phyloP scores from a whole-genome alignment of 345 rosid genomes.

The Lepidium sativum region DNA sequence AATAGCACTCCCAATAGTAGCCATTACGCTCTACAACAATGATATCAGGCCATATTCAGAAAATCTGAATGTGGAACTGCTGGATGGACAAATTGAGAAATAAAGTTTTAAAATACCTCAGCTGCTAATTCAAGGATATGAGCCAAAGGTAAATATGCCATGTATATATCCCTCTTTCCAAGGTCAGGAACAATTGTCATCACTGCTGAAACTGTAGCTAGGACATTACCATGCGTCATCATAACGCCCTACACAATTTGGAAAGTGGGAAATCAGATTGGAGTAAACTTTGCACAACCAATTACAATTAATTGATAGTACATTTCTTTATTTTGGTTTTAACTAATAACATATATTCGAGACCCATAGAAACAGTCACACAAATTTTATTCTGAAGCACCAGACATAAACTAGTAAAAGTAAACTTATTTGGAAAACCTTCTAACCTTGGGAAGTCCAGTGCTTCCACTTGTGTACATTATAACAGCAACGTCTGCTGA shows the following conservation, averaged over 20 bases:
- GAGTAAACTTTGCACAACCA: background rate
- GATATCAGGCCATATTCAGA: conserved; percentile 4
- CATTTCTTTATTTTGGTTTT: background rate
- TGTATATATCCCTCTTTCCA: conserved; percentile 71
- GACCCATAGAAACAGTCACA: background rate
- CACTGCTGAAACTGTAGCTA: conserved; percentile 89
- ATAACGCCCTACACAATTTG: conserved; percentile 72
- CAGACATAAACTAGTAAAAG: background rate
- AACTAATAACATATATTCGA: background rate
- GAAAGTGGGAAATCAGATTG: background rate
- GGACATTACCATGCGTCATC: conserved; percentile 97
- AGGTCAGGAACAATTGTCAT: conserved; percentile 88
- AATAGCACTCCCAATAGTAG: conserved; percentile 85
- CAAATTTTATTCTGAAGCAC: background rate
- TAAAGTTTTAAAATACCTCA: conserved; percentile 43
- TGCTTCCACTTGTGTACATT: conserved; percentile 99
- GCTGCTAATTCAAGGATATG: conserved; percentile 96
- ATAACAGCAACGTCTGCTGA: conserved; percentile 84
- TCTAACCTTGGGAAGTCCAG: conserved; percentile 94
- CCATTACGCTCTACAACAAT: conserved; percentile 54
- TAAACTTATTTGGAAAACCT: background rate
- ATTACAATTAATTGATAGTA: background rate
- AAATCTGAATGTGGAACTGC: background rate
- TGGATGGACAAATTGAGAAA: background rate
- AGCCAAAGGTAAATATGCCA: conserved; percentile 90